Conservation (phyloP, 768 basidiomycete genomes). For the Chiua virens region DNA sequence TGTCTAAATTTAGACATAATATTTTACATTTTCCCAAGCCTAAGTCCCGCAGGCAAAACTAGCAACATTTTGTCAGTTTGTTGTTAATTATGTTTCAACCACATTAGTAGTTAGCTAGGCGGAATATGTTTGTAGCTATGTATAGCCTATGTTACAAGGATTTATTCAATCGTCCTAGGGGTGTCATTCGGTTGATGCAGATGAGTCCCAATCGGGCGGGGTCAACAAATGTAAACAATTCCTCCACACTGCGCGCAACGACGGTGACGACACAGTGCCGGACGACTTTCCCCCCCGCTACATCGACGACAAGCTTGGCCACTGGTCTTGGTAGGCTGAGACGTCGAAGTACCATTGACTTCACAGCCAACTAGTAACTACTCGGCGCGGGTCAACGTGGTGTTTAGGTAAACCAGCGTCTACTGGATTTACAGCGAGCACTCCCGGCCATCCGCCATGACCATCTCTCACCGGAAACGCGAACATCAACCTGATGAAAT, state of each 20-base stretch:
- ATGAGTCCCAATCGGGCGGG: no score
- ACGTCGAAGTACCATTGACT: neutral
- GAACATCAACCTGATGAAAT: conserved; percentile 65
- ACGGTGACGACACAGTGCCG: conserved; percentile 3
- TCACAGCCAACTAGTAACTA: neutral
- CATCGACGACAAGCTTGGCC: neutral
- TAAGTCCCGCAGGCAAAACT: no score
- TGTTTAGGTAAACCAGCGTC: neutral
- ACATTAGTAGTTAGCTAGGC: no score
- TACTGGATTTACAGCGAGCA: neutral
- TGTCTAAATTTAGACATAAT: no score
- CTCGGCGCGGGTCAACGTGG: neutral
- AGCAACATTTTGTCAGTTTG: no score
- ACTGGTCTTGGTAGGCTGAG: neutral
- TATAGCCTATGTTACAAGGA: no score
- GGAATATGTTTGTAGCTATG: no score
- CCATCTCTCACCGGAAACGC: conserved; percentile 65
- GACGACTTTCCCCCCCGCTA: neutral
- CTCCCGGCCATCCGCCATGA: conserved; percentile 40
- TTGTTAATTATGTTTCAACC: no score
- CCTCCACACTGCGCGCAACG: conserved; percentile 9
- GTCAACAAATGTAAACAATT: conserved; percentile 16
- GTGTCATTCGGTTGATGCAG: no score
- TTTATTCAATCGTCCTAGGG: no score
- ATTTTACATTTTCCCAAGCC: no score